Base-by-base conservation (phyloP, 78 protist species). In the Emiliania huxleyi region DNA sequence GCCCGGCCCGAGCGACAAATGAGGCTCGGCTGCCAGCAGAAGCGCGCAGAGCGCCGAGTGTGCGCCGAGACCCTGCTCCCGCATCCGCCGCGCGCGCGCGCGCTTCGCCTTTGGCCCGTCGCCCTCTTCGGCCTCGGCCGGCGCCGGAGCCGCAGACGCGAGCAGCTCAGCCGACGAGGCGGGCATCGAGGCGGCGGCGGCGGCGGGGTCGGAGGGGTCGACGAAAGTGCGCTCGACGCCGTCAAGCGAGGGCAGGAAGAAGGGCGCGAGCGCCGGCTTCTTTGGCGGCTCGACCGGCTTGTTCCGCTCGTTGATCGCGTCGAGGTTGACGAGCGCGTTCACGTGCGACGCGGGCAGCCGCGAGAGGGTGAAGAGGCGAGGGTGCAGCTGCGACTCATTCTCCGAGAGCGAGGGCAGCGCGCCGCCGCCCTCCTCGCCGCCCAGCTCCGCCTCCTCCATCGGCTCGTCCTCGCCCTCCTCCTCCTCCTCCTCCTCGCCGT, bases 261-360 rank as follows among this genome's bases (percentile, higher is more conserved):
- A 95, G 62, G 95, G 95, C 79, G 96, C 94, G 90, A 55, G 71
- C 29, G 49, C 73, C 69, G 95, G 95, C 84, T 92, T 85, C 42
- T 38, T 90, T 0, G 56, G 73, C 49, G 93, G 90, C 49, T 46
- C 43, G 25, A 49, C 75, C 79, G 96, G 96, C 90, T 81, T 87
- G 84, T 95, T 95, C 38, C 96, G 92, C 94, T 92, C 87, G 55
- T 94, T 79, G n/a, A 95, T 93, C n/a, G 42, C 35, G 46, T 95
- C 96, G 33, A 95, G 85, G 43, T 77, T 45, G 35, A 84, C 55
- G 15, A 95, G 73, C 43, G 96, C 37, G 18, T 92, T 40, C 96
- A 94, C 84, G 69, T 88, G 95, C 26, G 93, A 43, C n/a, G 91
- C 88, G 19, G 95, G 94, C 23, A 94, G 26, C 19, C 44, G 33